Evolutionary conservation across 352 stramenopile species (phyloP), one percentile per base, ranked within the genome.

Genomic region (Phytophthora fragariaefolia): DNA sequence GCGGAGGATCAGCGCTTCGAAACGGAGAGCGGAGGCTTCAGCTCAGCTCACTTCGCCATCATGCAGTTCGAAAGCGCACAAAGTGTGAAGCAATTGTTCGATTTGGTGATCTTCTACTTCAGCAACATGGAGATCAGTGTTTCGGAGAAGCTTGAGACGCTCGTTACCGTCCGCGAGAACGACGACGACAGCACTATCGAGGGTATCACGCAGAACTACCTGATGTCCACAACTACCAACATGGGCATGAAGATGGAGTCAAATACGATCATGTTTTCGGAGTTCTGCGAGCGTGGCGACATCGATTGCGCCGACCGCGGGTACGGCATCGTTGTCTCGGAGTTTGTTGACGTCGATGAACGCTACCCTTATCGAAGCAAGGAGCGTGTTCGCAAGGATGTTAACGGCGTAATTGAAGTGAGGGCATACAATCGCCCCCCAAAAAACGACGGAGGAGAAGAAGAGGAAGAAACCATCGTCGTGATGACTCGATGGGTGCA

Each of bases 71-170:
- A 72, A 4, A 71, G 55, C 9, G 52, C 66, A 1, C 38, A 65
- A 20, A 76, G 67, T 20, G 79, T 84, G 5, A 68, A 74, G 32
- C 67, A 83, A 28, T 67, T 89, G 8, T 86, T 84, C 48, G 80
- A 89, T 22, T 67, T 83, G 17, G 71, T 86, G 32, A 51, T 71
- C 27, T 84, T 73, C 57, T 89, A 84, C 71, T 71, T 84, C 20
- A 58, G 65, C 46, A 87, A 87, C 59, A 74, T 87, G 28, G 82
- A 91, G 69, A 83, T 88, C 50, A 77, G 53, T 45, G 77, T 88
- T 52, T 87, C 80, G 4, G 80, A 89, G 42, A 71, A 74, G 34
- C 53, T 82, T 1, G 80, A 77, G 2, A 64, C 40, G n/a, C 51
- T 80, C 30, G 69, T 91, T 42, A 88, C 79, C 0, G 67, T 81